Percentiles rank a stretch among this genome's conserved stretches.
phyloP scores from a whole-genome alignment of 208 protist genomes.

The Naegleria fowleri region DNA sequence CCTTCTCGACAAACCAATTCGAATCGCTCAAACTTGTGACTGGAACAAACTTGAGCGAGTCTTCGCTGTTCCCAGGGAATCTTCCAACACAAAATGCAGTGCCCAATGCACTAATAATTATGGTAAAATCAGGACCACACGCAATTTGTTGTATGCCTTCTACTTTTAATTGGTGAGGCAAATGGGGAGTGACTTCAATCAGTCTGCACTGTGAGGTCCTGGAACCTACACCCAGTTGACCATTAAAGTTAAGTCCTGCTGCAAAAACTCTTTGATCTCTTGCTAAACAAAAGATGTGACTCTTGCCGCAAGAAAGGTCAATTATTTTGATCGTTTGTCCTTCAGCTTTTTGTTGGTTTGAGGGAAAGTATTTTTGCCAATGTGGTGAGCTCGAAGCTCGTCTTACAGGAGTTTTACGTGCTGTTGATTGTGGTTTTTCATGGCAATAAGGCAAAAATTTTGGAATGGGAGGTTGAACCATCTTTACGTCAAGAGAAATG shows the following conservation, averaged over 20 bases:
- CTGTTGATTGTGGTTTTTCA: not conserved
- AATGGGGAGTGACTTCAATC: not conserved
- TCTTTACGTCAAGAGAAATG: not conserved
- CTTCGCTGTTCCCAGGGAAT: not conserved
- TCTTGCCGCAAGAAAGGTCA: not conserved
- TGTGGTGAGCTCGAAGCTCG: not conserved
- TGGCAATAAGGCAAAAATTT: not conserved
- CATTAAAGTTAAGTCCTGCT: not conserved
- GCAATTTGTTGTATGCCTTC: not conserved
- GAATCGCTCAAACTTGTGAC: not conserved
- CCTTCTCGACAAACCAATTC: not conserved
- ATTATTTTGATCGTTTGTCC: not conserved
- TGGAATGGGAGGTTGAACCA: not conserved
- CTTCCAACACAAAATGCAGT: not conserved
- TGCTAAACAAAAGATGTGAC: not conserved
- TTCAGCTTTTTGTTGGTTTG: not conserved
- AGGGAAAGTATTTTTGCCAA: not conserved
- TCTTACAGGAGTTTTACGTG: not conserved
- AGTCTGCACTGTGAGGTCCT: not conserved
- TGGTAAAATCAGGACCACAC: not conserved
- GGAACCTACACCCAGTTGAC: not conserved
- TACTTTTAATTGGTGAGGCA: not conserved
- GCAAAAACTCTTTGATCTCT: not conserved
- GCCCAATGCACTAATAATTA: not conserved
- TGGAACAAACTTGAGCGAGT: not conserved